A percentile compares a stretch with the other conserved stretches of the same genome.
Conservation (phyloP, 1,139 yeast genomes). For the Keqinozyma sinolaborantium region DNA sequence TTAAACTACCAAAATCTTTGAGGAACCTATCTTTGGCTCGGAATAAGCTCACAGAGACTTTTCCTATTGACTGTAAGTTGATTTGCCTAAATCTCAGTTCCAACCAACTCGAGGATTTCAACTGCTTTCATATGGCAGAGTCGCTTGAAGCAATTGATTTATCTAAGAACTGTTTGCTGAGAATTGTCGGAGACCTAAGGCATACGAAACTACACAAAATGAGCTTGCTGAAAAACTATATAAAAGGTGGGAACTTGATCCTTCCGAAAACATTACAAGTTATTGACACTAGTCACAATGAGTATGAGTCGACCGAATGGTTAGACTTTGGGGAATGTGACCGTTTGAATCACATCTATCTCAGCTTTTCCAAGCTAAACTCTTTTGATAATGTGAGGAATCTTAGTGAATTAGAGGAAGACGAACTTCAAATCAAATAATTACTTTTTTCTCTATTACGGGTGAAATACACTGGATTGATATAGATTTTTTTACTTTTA, state of each 20-base stretch:
- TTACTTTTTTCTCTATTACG: too few relatives aligned
- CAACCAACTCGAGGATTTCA: not conserved
- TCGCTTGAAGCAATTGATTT: not conserved
- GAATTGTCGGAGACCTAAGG: not conserved
- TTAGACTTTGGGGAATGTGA: not conserved
- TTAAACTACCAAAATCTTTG: not conserved
- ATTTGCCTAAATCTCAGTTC: not conserved
- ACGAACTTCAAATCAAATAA: not conserved
- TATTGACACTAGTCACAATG: not conserved
- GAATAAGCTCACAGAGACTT: not conserved
- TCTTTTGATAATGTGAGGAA: not conserved
- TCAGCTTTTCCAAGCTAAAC: not conserved
- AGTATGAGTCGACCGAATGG: not conserved
- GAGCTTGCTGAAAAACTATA: not conserved
- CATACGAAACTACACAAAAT: not conserved
- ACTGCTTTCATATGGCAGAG: not conserved
- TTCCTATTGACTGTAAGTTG: not conserved
- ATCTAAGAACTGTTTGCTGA: not conserved
- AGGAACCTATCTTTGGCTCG: not conserved
- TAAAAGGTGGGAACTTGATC: not conserved
- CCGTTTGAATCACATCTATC: not conserved
- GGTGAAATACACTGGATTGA: too few relatives aligned
- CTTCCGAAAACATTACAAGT: not conserved
- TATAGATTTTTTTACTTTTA: too few relatives aligned
- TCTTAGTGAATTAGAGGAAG: not conserved